Evolutionary conservation across 2,329 filamentous ascomycete genomes (phyloP), one percentile per base, ranked within the genome.

Genomic region (Mollisia scopiformis): DNA sequence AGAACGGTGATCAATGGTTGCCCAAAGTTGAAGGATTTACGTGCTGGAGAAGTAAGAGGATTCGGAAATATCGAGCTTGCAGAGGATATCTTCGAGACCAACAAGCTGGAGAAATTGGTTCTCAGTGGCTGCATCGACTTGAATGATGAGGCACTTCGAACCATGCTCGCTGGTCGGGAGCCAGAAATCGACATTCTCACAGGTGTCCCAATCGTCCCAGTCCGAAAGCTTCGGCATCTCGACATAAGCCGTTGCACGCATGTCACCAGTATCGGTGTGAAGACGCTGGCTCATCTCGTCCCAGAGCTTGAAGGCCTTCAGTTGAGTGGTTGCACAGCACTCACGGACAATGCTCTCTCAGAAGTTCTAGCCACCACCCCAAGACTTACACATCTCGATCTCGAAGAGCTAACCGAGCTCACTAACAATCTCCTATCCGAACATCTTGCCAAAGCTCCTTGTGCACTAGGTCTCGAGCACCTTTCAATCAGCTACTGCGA

Each of bases 401-500:
- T 98, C 2, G 95, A 99, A 75, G 93, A 97, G 68, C 81, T 97
- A 13, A 82, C 87, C 5, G 82, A 88, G 28, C 78, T 98, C 14
- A 93, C 90, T 19, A 96, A 98, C 72, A 77, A 79, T 3, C 79
- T 92, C 0, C 78, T 97, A 2, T 83, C 83, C 0, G 83, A 92
- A 58, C 86, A 90, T 63, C 80, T 99, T 7, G 88, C 92, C 51
- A 89, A 86, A 68, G 85, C 92, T 0, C 89, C 92, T 0, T 96
- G 92, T 72, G 89, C 89, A 0, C 75, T 82, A 0, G 80, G 78
- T 23, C 80, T 99, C 6, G 83, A 90, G 66, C 93, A 97, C 72
- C 82, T 98, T 6, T 93, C 92, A 57, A 84, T 98, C 68, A 94
- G 92, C 70, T 96, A 93, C 74, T 99, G 95, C 74, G 94, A 96